phyloP scores from a whole-genome alignment of 2,329 filamentous ascomycete species.

The Cordyceps tenuipes region DNA sequence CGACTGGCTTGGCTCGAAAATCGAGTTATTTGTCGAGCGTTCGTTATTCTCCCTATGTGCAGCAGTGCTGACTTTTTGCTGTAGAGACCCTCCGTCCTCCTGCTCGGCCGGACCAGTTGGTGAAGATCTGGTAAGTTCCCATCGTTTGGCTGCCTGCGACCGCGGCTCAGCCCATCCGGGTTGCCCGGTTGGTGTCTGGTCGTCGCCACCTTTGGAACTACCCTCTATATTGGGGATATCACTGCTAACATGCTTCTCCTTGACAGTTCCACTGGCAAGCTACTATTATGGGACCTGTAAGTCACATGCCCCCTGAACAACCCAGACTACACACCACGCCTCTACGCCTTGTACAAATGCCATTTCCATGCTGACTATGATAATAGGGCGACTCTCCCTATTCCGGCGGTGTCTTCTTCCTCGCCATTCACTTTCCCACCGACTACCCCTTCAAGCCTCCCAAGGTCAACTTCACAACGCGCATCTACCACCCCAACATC shows the following conservation, averaged over 20 bases:
- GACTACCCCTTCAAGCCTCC: slow-evolving; percentile 99
- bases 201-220: slow-evolving; percentile 1
- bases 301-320: slow-evolving; percentile 31
- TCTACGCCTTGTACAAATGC: background rate
- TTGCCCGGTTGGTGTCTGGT: background rate
- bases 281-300: slow-evolving; percentile 98
- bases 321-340: background rate
- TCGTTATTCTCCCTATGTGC: slow-evolving; percentile 15
- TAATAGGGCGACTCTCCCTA: slow-evolving; percentile 89
- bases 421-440: slow-evolving; percentile 97
- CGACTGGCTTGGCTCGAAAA: background rate
- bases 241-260: slow-evolving; percentile 17
- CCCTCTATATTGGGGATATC: background rate
- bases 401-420: slow-evolving; percentile 97
- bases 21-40: background rate
- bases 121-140: slow-evolving; percentile 84
- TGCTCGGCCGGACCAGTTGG: slow-evolving; percentile 96
- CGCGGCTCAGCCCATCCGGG: slow-evolving; percentile 15
- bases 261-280: slow-evolving; percentile 98
- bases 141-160: slow-evolving; percentile 18
- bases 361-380: slow-evolving; percentile 22
- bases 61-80: slow-evolving; percentile 14
- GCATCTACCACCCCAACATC: slow-evolving; percentile 99
- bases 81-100: slow-evolving; percentile 92
- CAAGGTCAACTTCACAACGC: slow-evolving; percentile 99